These are phyloP conservation scores for Tetrapisispora fleetii DNA, from an alignment of 805 yeast genomes.

Conservation along the genomic window DNA sequence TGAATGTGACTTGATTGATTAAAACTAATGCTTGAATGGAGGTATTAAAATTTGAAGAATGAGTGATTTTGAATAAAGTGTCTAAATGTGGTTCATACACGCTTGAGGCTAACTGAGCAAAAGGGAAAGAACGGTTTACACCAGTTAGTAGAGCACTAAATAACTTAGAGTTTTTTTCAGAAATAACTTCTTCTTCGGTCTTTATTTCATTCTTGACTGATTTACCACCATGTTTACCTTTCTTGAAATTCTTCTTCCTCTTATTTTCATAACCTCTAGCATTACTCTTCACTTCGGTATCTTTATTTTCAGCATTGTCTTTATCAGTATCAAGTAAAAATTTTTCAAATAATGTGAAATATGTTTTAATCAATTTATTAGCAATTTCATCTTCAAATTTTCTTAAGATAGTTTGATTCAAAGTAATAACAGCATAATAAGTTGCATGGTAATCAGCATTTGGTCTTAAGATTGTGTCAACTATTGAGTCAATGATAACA, in stretches of 20 bases:
- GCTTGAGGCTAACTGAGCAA: slow-evolving; percentile 62
- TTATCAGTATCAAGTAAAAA: slow-evolving; percentile 60
- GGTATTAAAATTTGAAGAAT: slow-evolving; percentile 88
- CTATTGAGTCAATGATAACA: slow-evolving; percentile 66
- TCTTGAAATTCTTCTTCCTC: slow-evolving; percentile 67
- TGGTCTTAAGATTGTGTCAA: slow-evolving; percentile 68
- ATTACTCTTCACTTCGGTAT: slow-evolving; percentile 30
- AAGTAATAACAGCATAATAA: slow-evolving; percentile 77
- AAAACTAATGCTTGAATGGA: slow-evolving; percentile 85
- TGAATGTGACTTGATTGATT: slow-evolving; percentile 65
- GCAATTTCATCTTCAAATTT: slow-evolving; percentile 72
- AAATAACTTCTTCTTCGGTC: slow-evolving; percentile 51
- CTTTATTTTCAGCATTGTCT: slow-evolving; percentile 28
- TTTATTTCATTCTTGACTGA: slow-evolving; percentile 50
- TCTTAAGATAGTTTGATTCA: slow-evolving; percentile 86
- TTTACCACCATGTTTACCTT: slow-evolving; percentile 82
- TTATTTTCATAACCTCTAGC: slow-evolving; percentile 41
- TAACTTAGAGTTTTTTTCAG: slow-evolving; percentile 75
- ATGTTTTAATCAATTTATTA: slow-evolving; percentile 70
- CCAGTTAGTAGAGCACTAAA: slow-evolving; percentile 91
- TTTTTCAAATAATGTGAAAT: slow-evolving; percentile 79
- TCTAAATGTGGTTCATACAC: slow-evolving; percentile 69
- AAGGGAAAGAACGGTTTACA: slow-evolving; percentile 92
- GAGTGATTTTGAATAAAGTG: slow-evolving; percentile 81
- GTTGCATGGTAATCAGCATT: slow-evolving; percentile 77